Evolutionary conservation across 495 filamentous ascomycete genomes (phyloP).

Genomic region (Aspergillus leporis): DNA sequence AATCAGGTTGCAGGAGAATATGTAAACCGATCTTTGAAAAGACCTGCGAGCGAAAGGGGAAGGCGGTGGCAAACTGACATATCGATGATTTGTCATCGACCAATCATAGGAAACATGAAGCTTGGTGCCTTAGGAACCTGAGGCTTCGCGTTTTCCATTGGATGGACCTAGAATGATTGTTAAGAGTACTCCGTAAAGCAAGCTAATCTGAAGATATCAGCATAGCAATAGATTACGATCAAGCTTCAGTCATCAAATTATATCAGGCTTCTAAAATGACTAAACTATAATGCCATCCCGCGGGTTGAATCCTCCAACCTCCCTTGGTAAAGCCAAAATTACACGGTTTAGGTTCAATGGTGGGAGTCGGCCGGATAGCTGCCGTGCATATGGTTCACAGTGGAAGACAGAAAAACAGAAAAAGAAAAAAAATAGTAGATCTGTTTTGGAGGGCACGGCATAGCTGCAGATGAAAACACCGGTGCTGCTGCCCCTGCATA

Average conservation of each 20-base stretch:
- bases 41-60: neutral
- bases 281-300: neutral
- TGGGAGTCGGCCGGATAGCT: neutral
- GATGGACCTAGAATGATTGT: too few species aligned
- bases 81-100: neutral
- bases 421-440: neutral
- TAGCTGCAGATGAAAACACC: neutral
- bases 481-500: conserved; percentile 2
- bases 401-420: neutral
- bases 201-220: too few species aligned
- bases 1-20: neutral
- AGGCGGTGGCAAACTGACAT: conserved; percentile 14
- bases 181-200: neutral
- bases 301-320: neutral
- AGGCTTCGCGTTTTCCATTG: too few species aligned
- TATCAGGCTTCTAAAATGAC: too few species aligned
- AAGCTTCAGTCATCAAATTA: too few species aligned
- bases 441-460: neutral
- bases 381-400: neutral
- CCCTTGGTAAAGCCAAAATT: neutral
- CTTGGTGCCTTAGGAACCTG: neutral
- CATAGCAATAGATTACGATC: too few species aligned
- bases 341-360: conserved; percentile 2
- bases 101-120: neutral
- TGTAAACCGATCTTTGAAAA: conserved; percentile 1